A percentile compares a stretch with the other conserved stretches of the same genome.
Conservation (phyloP, 768 basidiomycete species). For the Rhodotorula graminis region DNA sequence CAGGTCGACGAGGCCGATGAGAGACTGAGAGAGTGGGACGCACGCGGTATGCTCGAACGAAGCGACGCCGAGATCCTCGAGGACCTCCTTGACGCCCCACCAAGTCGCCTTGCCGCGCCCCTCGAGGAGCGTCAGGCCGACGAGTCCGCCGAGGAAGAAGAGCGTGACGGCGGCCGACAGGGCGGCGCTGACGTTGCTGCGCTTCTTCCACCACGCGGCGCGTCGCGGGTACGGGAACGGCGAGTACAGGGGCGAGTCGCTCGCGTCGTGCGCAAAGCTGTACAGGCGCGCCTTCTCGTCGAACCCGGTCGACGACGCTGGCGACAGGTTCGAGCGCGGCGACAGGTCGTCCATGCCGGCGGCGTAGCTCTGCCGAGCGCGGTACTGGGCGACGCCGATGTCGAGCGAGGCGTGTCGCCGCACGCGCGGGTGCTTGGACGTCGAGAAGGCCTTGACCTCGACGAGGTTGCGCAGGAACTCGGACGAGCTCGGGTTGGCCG, state of each 20-base stretch:
- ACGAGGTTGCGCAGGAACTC: conserved; percentile 8
- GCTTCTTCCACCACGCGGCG: background rate
- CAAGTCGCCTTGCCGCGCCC: background rate
- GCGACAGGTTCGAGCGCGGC: background rate
- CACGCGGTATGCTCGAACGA: background rate
- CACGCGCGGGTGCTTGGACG: background rate
- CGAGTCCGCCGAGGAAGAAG: conserved; percentile 4
- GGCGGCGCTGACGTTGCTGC: background rate
- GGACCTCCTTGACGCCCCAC: conserved; percentile 5
- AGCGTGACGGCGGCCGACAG: conserved; percentile 1
- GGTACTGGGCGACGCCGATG: background rate
- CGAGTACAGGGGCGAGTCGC: background rate
- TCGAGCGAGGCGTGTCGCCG: conserved; percentile 17
- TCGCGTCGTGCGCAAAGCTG: background rate
- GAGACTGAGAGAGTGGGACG: background rate
- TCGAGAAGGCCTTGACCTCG: background rate
- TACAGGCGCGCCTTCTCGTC: conserved; percentile 16
- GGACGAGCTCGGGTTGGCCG: background rate
- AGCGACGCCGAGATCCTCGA: conserved; percentile 6
- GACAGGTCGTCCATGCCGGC: background rate
- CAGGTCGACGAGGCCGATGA: no score
- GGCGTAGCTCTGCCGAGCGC: background rate
- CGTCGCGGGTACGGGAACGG: background rate
- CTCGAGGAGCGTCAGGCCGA: background rate
- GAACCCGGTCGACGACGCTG: background rate